Percentiles rank a stretch among this genome's conserved stretches.
These are phyloP conservation scores for Corynascus novoguineensis DNA, from an alignment of 495 filamentous ascomycete genomes.

Conservation along the genomic window DNA sequence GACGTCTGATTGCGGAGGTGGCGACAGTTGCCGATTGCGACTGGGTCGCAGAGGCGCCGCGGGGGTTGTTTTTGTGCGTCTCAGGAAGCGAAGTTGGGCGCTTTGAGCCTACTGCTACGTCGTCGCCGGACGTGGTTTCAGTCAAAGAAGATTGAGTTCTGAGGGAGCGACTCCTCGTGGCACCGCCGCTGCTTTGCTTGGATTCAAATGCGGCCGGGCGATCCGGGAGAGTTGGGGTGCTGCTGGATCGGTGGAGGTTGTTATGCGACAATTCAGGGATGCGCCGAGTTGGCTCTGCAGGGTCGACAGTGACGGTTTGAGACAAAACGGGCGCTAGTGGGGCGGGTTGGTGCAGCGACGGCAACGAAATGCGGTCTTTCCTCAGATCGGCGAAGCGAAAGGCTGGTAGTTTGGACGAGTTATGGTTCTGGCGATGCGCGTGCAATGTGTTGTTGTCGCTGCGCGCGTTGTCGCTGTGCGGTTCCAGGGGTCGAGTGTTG, in stretches of 20 bases:
- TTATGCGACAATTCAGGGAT: constrained; percentile 25
- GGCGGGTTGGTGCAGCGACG: constrained; percentile 36
- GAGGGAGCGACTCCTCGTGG: constrained; percentile 13
- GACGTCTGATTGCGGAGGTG: constrained; percentile 22
- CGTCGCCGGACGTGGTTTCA: constrained; percentile 10
- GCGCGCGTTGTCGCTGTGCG: constrained; percentile 18
- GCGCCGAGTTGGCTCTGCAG: constrained; percentile 20
- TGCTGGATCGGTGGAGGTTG: constrained; percentile 25
- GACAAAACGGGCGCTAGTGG: constrained; percentile 40
- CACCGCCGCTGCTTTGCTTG: constrained; percentile 4
- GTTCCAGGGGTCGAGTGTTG: constrained; percentile 7
- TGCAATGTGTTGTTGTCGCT: constrained; percentile 32
- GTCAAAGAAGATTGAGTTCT: constrained; percentile 9
- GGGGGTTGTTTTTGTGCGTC: constrained; percentile 19
- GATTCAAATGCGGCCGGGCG: constrained; percentile 13
- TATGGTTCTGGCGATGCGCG: constrained; percentile 45
- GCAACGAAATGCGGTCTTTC: constrained; percentile 34
- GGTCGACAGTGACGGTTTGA: constrained; percentile 14
- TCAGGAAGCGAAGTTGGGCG: constrained; percentile 41
- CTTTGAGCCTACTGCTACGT: constrained; percentile 21
- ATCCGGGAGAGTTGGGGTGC: constrained; percentile 20
- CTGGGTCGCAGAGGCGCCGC: constrained; percentile 21
- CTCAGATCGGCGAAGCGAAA: constrained; percentile 47
- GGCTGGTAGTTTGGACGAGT: constrained; percentile 45
- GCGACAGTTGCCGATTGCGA: constrained; percentile 22